Percentiles rank a stretch among this genome's conserved stretches.
phyloP scores from a whole-genome alignment of 345 rosid species.

The Eucalyptus polyanthemos region DNA sequence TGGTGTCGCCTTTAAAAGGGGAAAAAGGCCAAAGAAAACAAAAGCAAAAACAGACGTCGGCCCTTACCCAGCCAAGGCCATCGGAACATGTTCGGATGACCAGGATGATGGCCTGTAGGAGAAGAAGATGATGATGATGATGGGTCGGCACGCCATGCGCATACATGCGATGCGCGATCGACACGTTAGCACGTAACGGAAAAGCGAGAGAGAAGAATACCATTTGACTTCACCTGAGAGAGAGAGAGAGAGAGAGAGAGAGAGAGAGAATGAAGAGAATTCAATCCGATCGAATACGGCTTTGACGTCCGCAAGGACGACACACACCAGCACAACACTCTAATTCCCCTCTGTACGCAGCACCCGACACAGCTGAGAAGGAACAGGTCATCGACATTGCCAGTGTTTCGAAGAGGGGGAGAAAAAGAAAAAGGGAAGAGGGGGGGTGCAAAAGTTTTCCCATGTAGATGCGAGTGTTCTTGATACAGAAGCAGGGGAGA shows the following conservation, averaged over 20 bases:
- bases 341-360: slow-evolving; percentile 9
- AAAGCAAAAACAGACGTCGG: background rate
- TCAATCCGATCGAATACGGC: slow-evolving; percentile 61
- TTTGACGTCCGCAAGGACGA: slow-evolving; percentile 95
- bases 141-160: background rate
- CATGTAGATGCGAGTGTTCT: background rate
- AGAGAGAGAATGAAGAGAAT: slow-evolving; percentile 23
- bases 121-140: background rate
- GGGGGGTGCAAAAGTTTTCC: background rate
- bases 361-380: background rate
- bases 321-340: slow-evolving; percentile 13
- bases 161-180: background rate
- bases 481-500: background rate
- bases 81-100: background rate
- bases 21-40: background rate
- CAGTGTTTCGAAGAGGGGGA: background rate
- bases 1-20: background rate
- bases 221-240: slow-evolving; percentile 40
- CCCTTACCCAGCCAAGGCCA: background rate
- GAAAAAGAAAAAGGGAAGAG: background rate
- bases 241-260: slow-evolving; percentile 4
- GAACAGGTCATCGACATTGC: background rate
- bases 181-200: background rate
- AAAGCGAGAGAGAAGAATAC: background rate
- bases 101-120: background rate